Base-by-base conservation (phyloP, 2,329 filamentous ascomycete genomes). In the Nemania abortiva region DNA sequence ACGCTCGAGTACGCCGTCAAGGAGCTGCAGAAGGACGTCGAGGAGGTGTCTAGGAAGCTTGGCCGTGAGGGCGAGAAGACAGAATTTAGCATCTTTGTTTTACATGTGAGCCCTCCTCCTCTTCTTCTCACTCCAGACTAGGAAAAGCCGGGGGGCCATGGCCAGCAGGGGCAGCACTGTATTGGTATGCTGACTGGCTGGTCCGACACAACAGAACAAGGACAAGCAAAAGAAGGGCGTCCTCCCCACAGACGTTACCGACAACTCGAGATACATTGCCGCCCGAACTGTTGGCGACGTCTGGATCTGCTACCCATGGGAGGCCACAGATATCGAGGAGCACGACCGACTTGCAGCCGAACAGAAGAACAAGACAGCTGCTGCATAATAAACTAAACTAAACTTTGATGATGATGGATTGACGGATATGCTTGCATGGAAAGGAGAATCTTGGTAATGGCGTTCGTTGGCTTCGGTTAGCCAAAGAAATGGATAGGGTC, bases 281-380 rank as follows among this genome's bases (percentile, higher is more conserved):
- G 94, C 96, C 24, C 86, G 91, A 78, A 98, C 95, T 6, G 92
- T 97, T 37, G 89, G 88, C n/a, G 95, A 99, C 82, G 91, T 94
- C 73, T 99, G 96, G 96, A 98, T 98, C 80, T 97, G 94, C 87
- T 99, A 99, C 83, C 96, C 96, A 18, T 99, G 96, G 96, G 96
- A 98, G 85, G 96, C 96, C 52, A 91, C 83, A 39, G 93, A 98
- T 79, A 98, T 98, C 78, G 94, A 97, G 31, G 93, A 95, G 86
- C 95, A 98, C 80, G 95, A 98, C 82, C 82, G 84, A 69, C 80
- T 91, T 66, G 92, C 94, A 20, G 83, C 83, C 70, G 81, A 84
- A 75, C 81, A 84, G 74, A 74, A 73, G 29, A 79, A 79, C 52
- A 72, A 74, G 42, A 76, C 77, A 56, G 74, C 75, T 47, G 73